A percentile compares a stretch with the other conserved stretches of the same genome.
Evolutionary conservation across 2,329 filamentous ascomycete genomes (phyloP).

Genomic region (Curvularia sp.): DNA sequence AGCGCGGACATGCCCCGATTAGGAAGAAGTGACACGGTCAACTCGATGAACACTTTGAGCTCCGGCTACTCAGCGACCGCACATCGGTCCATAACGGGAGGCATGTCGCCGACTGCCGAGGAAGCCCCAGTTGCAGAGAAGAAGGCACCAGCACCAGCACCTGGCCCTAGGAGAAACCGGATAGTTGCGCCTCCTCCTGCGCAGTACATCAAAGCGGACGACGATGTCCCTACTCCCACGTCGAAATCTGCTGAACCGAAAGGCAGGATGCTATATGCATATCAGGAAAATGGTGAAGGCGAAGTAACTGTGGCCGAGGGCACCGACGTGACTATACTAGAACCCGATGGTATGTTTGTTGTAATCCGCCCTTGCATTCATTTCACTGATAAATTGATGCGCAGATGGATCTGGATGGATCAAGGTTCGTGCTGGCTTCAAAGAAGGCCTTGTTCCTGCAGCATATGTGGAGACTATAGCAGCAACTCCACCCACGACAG

Average conservation of each 20-base stretch:
- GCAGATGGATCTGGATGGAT: constrained; percentile 91
- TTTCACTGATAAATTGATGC: constrained; percentile 28
- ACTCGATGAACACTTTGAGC: constrained; percentile 74
- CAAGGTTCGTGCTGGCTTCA: constrained; percentile 75
- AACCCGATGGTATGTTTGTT: constrained; percentile 79
- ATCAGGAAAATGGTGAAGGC: constrained; percentile 79
- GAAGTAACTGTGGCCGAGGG: constrained; percentile 84
- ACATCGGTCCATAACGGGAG: constrained; percentile 74
- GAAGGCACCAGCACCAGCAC: constrained; percentile 37
- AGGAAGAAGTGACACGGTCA: constrained; percentile 85
- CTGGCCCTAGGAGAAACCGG: constrained; percentile 64
- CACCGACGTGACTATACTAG: constrained; percentile 76
- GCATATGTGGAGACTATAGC: constrained; percentile 76
- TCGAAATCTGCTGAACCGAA: constrained; percentile 62
- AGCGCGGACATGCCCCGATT: constrained; percentile 71
- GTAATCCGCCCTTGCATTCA: constrained; percentile 23
- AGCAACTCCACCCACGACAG: constrained; percentile 48
- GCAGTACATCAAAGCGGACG: constrained; percentile 75
- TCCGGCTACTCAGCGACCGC: constrained; percentile 86
- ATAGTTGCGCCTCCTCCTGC: constrained; percentile 87
- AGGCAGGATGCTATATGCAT: constrained; percentile 89
- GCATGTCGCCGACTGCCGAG: constrained; percentile 60
- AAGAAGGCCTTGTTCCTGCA: constrained; percentile 85
- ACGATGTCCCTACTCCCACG: constrained; percentile 49
- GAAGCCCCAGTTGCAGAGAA: constrained; percentile 50